Conservation (phyloP, 441 rosid species). For the Gossypium schwendimanii region DNA sequence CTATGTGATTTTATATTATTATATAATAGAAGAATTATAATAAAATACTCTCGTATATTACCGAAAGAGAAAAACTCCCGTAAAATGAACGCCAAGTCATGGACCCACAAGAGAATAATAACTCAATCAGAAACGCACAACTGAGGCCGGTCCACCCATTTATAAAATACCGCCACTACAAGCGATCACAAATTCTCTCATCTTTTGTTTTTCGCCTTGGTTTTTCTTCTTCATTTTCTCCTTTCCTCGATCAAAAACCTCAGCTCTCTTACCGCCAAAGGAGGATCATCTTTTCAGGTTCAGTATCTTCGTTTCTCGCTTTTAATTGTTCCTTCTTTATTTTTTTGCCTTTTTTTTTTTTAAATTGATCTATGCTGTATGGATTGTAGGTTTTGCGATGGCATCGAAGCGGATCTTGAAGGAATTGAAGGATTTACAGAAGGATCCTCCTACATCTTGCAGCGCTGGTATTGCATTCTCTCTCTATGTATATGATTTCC, state of each 20-base stretch:
- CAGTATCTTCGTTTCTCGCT: not conserved
- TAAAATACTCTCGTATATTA: not conserved
- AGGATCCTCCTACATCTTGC: slow-evolving; percentile 82
- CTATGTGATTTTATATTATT: too few species aligned
- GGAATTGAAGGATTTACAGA: slow-evolving; percentile 77
- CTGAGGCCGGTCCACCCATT: slow-evolving; percentile 6
- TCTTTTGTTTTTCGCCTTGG: not conserved
- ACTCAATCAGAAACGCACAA: slow-evolving; percentile 14
- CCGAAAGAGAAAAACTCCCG: not conserved
- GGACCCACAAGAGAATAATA: slow-evolving; percentile 22
- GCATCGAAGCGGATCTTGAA: slow-evolving; percentile 86
- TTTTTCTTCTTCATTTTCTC: not conserved
- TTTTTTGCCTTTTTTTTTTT: not conserved
- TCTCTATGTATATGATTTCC: not conserved
- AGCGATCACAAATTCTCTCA: slow-evolving; percentile 5
- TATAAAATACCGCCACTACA: slow-evolving; percentile 14
- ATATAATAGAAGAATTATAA: too few species aligned
- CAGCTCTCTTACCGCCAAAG: slow-evolving; percentile 4
- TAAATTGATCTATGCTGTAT: slow-evolving; percentile 7
- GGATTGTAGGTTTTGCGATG: slow-evolving; percentile 41
- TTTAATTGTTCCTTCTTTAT: not conserved
- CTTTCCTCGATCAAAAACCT: not conserved
- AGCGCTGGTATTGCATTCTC: slow-evolving; percentile 50
- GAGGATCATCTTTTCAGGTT: slow-evolving; percentile 22
- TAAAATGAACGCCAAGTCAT: slow-evolving; percentile 25